Evolutionary conservation across 352 stramenopile species (phyloP), one percentile per base, ranked within the genome.

Genomic region (Blastocystis sp.): DNA sequence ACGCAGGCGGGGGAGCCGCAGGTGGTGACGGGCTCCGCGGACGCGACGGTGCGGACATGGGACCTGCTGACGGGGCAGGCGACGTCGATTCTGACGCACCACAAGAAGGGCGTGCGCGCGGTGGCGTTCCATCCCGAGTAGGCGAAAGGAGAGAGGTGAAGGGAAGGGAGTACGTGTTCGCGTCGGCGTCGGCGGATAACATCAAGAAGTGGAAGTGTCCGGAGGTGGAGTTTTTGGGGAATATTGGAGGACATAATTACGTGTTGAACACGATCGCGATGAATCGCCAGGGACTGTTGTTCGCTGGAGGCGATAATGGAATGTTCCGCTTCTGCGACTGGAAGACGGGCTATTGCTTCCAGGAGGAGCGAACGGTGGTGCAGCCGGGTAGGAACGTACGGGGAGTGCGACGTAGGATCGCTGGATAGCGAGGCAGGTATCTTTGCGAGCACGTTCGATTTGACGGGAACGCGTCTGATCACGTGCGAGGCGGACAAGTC

Each of bases 401-500:
- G 11, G 7, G 14, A 24, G 36, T 51, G 91, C 4, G 91, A 94
- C 78, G 90, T 91, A 40, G 96, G 96, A 21, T 98, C 93, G 59
- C 90, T 99, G 49, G 96, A 99, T 87, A 96, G 94, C 49, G 96
- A 99, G 86, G 95, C 96, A 44, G 95, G 94, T 56, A 96, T 99
- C 76, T 98, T 97, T 87, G 93, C 94, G 7, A 93, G 92, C 4
- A 92, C 92, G 2, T 99, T 99, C 87, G 96, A 99, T 92, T 92
- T 96, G 72, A 98, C 95, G 2, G 96, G 96, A 48, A 98, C 94
- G 61, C 92, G 97, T 29, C 91, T 99, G 32, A 96, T 99, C 87
- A 99, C 96, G 21, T 96, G 94, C 78, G 96, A 99, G 88, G 96
- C 95, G 0, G 97, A 99, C 90, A 99, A 99, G 90, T 97, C 94